These are phyloP conservation scores for Podospora pseudopauciseta DNA, from an alignment of 495 filamentous ascomycete species.

Conservation along the genomic window DNA sequence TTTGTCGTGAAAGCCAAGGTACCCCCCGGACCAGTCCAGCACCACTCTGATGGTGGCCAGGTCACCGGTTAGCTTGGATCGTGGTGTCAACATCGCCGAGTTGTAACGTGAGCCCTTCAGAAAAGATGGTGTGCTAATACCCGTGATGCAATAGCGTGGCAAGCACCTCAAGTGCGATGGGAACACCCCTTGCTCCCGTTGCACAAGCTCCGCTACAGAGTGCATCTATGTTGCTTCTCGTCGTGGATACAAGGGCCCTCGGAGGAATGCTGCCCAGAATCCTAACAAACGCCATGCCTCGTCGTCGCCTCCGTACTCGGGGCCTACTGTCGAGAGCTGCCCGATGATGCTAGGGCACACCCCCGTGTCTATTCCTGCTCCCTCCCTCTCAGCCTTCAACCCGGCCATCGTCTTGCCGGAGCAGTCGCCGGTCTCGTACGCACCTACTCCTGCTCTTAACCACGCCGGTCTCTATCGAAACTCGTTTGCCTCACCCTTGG, in stretches of 20 bases:
- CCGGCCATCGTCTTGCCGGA: conserved; percentile 38
- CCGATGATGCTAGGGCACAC: conserved; percentile 45
- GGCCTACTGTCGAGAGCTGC: conserved; percentile 34
- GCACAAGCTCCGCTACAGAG: conserved; percentile 38
- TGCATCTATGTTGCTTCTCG: conserved; percentile 50
- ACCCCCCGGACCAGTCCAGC: conserved; percentile 5
- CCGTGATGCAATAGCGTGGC: conserved; percentile 32
- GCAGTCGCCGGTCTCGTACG: conserved; percentile 39
- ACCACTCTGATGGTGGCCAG: conserved; percentile 1
- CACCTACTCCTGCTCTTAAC: conserved; percentile 29
- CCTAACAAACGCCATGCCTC: conserved; percentile 50
- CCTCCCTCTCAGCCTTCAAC: conserved; percentile 34
- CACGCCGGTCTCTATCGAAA: conserved; percentile 38
- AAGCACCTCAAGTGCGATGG: conserved; percentile 54
- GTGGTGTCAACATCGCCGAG: neutral
- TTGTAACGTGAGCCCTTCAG: neutral
- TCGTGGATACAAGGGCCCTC: conserved; percentile 50
- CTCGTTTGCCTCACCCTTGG: conserved; percentile 32
- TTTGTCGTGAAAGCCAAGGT: conserved; percentile 15
- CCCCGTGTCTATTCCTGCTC: conserved; percentile 28
- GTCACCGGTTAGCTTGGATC: neutral
- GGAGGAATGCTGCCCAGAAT: conserved; percentile 42
- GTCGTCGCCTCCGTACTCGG: conserved; percentile 40
- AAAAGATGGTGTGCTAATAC: conserved; percentile 16
- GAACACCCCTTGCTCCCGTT: conserved; percentile 44